phyloP scores from a whole-genome alignment of 1,284 basidiomycete genomes.

The Uromyces viciae-fabae region DNA sequence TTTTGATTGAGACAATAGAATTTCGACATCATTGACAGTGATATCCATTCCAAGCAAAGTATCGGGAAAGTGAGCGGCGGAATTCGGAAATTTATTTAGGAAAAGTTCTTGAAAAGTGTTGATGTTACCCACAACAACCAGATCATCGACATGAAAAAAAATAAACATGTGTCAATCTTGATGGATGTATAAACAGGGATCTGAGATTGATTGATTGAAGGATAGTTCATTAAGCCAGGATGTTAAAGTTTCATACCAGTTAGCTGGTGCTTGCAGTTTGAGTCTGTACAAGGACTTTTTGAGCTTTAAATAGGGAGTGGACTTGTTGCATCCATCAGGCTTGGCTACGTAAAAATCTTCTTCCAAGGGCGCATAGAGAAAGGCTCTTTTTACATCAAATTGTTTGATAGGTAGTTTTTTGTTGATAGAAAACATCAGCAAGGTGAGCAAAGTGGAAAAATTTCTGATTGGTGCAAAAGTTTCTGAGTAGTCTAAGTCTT shows the following conservation, averaged over 20 bases:
- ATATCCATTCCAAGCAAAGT: neutral
- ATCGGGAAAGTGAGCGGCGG: neutral
- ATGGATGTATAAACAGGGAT: neutral
- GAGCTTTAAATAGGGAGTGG: neutral
- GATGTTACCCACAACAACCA: neutral
- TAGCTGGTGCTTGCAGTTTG: neutral
- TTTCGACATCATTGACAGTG: neutral
- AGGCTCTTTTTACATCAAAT: neutral
- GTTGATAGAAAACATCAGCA: neutral
- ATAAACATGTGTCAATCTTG: neutral
- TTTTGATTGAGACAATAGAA: neutral
- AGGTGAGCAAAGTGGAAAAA: neutral
- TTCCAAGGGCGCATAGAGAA: neutral
- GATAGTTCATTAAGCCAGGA: neutral
- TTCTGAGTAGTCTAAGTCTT: neutral
- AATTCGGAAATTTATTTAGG: neutral
- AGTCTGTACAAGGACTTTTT: neutral
- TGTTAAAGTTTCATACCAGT: neutral
- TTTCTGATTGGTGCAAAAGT: neutral
- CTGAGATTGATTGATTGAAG: neutral
- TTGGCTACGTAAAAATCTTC: neutral
- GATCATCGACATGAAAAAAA: slow-evolving; percentile 5
- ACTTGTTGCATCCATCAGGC: neutral
- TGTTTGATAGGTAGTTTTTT: neutral
- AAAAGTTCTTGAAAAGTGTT: neutral